A percentile compares a stretch with the other conserved stretches of the same genome.
Evolutionary conservation across 345 rosid species (phyloP).

Genomic region (Eucalyptus lansdowneana): DNA sequence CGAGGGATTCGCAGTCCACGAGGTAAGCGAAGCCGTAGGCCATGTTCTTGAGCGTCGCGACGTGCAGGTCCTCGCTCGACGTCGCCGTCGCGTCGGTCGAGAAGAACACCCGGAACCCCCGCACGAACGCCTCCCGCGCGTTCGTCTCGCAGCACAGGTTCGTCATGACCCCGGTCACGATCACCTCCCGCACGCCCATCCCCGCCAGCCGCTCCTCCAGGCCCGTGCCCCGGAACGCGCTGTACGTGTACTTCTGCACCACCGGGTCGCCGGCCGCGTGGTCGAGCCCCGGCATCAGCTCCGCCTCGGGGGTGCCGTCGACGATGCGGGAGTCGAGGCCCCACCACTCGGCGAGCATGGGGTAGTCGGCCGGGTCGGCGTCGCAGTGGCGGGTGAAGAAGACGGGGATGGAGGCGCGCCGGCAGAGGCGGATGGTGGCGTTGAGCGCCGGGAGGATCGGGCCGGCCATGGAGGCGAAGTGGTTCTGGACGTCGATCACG

Average conservation of each 20-base stretch:
- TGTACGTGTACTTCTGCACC: slow-evolving; percentile 65
- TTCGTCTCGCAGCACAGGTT: slow-evolving; percentile 83
- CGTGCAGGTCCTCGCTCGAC: slow-evolving; percentile 39
- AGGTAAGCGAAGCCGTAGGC: slow-evolving; percentile 68
- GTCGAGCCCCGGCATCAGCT: slow-evolving; percentile 35
- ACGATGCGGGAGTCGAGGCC: slow-evolving; percentile 22
- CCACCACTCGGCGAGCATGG: slow-evolving; percentile 78
- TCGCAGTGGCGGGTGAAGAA: slow-evolving; percentile 79
- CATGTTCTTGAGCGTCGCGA: slow-evolving; percentile 51
- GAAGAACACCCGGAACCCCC: slow-evolving; percentile 67
- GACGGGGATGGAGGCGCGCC: slow-evolving; percentile 56
- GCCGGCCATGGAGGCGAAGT: slow-evolving; percentile 41
- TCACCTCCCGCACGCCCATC: slow-evolving; percentile 64
- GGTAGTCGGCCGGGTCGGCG: slow-evolving; percentile 31
- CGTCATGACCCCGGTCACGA: slow-evolving; percentile 67
- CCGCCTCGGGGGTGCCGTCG: slow-evolving; percentile 49
- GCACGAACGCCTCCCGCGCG: slow-evolving; percentile 68
- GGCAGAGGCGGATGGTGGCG: slow-evolving; percentile 46
- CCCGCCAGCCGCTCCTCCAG: slow-evolving; percentile 37
- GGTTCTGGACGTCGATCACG: slow-evolving; percentile 62
- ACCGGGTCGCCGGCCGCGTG: slow-evolving; percentile 17
- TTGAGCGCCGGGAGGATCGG: slow-evolving; percentile 40
- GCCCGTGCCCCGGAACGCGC: slow-evolving; percentile 42
- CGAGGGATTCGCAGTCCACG: slow-evolving; percentile 35
- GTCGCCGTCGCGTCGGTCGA: slow-evolving; percentile 74